phyloP scores from a whole-genome alignment of 805 yeast genomes.

The Candida loeiensis region DNA sequence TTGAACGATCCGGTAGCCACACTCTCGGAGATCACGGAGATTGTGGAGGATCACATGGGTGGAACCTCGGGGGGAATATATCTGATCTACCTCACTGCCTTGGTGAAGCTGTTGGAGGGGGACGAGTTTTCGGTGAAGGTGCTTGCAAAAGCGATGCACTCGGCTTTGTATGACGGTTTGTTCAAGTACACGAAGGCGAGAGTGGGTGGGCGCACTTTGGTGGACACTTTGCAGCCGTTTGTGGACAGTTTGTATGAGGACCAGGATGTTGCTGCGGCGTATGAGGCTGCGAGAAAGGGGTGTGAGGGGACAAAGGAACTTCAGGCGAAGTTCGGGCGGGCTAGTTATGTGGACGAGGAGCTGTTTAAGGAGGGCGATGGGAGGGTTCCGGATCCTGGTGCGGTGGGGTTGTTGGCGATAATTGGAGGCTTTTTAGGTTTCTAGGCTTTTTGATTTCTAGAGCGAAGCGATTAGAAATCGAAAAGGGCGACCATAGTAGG shows the following conservation, averaged over 20 bases:
- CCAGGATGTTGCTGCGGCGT: conserved; percentile 56
- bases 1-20: conserved; percentile 53
- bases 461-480: no score
- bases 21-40: conserved; percentile 69
- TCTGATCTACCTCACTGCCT: conserved; percentile 77
- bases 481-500: no score
- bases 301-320: conserved; percentile 71
- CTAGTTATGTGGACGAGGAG: conserved; percentile 75
- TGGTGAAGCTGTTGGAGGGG: conserved; percentile 48
- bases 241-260: conserved; percentile 55
- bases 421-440: conserved; percentile 40
- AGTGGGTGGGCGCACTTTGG: conserved; percentile 80
- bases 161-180: conserved; percentile 64
- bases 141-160: conserved; percentile 48
- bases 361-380: conserved; percentile 56
- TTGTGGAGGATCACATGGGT: conserved; percentile 91
- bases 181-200: conserved; percentile 88
- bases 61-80: conserved; percentile 96
- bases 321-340: conserved; percentile 89
- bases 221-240: conserved; percentile 88
- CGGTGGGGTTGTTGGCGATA: conserved; percentile 73
- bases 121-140: conserved; percentile 32
- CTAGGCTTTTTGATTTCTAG: background rate
- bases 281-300: conserved; percentile 66
- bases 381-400: conserved; percentile 94